Evolutionary conservation across 2,329 filamentous ascomycete species (phyloP).

Genomic region (Aureobasidium melanogenum): DNA sequence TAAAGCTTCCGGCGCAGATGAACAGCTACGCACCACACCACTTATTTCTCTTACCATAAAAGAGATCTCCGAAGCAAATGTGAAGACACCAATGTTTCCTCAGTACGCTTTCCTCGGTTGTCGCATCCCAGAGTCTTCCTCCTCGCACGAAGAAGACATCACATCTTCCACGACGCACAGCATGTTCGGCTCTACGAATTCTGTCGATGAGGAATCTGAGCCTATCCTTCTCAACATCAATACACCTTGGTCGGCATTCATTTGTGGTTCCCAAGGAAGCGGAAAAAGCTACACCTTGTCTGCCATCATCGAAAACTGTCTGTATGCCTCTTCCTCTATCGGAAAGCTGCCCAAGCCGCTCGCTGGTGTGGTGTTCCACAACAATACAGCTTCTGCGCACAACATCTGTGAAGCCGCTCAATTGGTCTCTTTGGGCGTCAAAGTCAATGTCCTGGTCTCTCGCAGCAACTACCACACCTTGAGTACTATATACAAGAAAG

Average conservation of each 20-base stretch:
- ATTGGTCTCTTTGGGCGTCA: conserved; percentile 39
- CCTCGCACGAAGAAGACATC: background rate
- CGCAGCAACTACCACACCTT: conserved; percentile 39
- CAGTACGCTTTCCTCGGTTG: conserved; percentile 23
- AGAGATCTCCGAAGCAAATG: background rate
- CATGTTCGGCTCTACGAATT: background rate
- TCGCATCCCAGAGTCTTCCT: conserved; percentile 9
- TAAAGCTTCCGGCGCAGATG: background rate
- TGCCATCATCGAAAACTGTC: conserved; percentile 51
- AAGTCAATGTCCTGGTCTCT: conserved; percentile 44
- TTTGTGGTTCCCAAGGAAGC: conserved; percentile 55
- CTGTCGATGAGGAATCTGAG: conserved; percentile 11
- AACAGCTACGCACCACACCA: conserved; percentile 6
- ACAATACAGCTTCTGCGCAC: conserved; percentile 42
- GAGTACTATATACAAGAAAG: conserved; percentile 32
- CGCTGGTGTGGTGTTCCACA: conserved; percentile 52
- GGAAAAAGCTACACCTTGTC: conserved; percentile 55
- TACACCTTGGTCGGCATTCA: conserved; percentile 49
- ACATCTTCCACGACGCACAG: background rate
- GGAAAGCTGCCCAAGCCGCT: conserved; percentile 43
- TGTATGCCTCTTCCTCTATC: conserved; percentile 35
- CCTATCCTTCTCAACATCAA: conserved; percentile 45
- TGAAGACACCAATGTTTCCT: conserved; percentile 3
- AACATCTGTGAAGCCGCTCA: conserved; percentile 50
- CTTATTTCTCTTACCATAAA: conserved; percentile 4